Base-by-base conservation (phyloP, 2,329 filamentous ascomycete species). In the Paracoccidioides lutzii region DNA sequence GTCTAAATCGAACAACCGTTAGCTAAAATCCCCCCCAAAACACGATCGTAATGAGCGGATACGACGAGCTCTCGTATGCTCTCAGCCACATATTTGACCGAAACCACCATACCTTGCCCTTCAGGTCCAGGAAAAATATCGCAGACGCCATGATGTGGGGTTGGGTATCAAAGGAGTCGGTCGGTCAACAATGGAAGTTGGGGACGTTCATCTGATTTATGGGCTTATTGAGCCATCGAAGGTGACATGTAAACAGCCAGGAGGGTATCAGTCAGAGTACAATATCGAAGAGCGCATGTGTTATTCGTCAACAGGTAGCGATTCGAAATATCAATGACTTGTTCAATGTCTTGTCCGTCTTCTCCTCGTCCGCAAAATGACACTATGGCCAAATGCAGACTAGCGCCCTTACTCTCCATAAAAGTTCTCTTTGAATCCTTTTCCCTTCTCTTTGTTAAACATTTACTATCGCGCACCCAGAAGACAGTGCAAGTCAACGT, bases 121-220 rank as follows among this genome's bases (percentile, higher is more conserved):
- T 98, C 64, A 98, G 81, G 74, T 98, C 93, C 67, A 98, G 85
- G 73, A 98, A 98, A 81, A 98, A 98, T 67, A 98, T 72, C 62
- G 93, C 93, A 59, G 93, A 98, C 65, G 93, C 93, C 93, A 98
- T 98, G 70, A 65, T 78, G 74, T 66, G 58, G 59, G 37, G 55
- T 33, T 53, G 41, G 33, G 50, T 43, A 51, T 56, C 37, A 41
- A 41, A 22, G 15, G 8, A 52, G 40, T 10, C 30, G 42, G 42
- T 60, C 57, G 42, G 42, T 60, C 57, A 57, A 42, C 44, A 37
- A 49, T 8, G 44, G 35, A 49, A 43, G 10, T 44, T 10, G 15
- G 32, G 15, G 52, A 28, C 3, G 44, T 41, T 43, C 48, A 58
- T 58, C 44, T 38, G 32, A 22, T 32, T 33, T 10, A 14, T 14